phyloP scores from a whole-genome alignment of 2,329 filamentous ascomycete species.

The Cadophora gregata region DNA sequence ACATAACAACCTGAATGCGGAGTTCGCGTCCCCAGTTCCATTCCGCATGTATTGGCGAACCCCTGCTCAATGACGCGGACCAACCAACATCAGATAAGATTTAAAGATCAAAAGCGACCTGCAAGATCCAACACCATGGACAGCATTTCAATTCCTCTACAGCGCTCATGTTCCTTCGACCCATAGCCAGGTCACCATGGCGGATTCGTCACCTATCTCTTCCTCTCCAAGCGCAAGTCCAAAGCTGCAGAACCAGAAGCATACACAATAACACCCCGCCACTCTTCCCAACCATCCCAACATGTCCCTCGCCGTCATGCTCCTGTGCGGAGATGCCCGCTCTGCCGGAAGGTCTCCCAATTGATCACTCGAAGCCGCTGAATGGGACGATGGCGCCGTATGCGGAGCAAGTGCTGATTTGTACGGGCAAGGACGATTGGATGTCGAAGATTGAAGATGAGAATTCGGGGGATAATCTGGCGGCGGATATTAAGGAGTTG shows the following conservation, averaged over 20 bases:
- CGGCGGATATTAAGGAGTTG: slow-evolving; percentile 73
- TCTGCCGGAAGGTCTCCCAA: slow-evolving; percentile 71
- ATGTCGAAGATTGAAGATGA: slow-evolving; percentile 84
- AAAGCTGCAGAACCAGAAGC: not conserved
- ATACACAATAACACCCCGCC: slow-evolving; percentile 24
- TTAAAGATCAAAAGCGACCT: not conserved
- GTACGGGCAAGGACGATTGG: slow-evolving; percentile 84
- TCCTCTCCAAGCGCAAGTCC: not conserved
- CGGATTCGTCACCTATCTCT: slow-evolving; percentile 14
- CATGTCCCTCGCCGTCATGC: slow-evolving; percentile 79
- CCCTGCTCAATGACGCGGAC: slow-evolving; percentile 13
- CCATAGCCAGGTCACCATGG: slow-evolving; percentile 31
- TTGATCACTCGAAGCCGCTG: slow-evolving; percentile 73
- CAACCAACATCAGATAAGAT: not conserved
- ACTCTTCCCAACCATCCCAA: slow-evolving; percentile 40
- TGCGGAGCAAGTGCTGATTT: slow-evolving; percentile 81
- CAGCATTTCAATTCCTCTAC: not conserved
- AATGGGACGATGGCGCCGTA: slow-evolving; percentile 81
- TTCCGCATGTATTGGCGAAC: not conserved
- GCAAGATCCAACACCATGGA: not conserved
- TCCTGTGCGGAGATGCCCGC: slow-evolving; percentile 70
- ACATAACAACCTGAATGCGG: slow-evolving; percentile 2
- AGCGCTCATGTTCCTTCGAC: slow-evolving; percentile 35
- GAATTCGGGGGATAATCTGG: slow-evolving; percentile 67
- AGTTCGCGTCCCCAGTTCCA: slow-evolving; percentile 8